Evolutionary conservation across 108 stramenopile species (phyloP), one percentile per base, ranked within the genome.

Genomic region (Fistulifera solaris): DNA sequence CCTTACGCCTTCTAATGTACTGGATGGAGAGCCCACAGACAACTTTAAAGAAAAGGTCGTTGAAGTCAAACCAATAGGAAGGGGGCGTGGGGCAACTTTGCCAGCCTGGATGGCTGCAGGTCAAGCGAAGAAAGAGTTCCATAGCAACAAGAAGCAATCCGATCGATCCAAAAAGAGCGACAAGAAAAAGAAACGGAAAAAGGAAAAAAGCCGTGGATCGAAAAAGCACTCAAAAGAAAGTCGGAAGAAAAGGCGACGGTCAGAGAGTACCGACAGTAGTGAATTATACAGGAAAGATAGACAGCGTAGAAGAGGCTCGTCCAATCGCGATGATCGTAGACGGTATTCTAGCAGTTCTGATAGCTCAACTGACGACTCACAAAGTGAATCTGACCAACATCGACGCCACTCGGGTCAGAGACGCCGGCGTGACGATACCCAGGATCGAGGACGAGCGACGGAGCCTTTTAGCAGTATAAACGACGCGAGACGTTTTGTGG

Each of bases 31-130:
- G 55, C 41, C 40, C 53, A 40, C 54, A 19, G 22, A 12, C 48
- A 47, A 22, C 22, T 23, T 45, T 19, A 18, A 14, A 21, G 12
- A 38, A 38, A 35, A 8, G 5, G 18, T 23, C 35, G 38, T 1
- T 7, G 25, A 23, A 25, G 39, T 40, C 10, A 56, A 47, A 50
- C 67, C 73, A 12, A 68, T 81, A 73, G 80, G 80, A 28, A 58
- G 80, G 52, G 82, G 80, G 17, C 59, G 80, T 27, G 80, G 76
- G 16, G 63, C 58, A 10, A 81, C 76, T 12, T 54, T 81, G 16
- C 80, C 80, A 21, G 80, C 80, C 2, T 81, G 80, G 80, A 81
- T 81, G 80, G 77, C 76, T 23, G 22, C 61, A 31, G 27, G 23
- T 17, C 35, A 42, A 19, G 50, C 52, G 22, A 56, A 66, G 23